Evolutionary conservation across 371 early-diverging fungal species (phyloP), one percentile per base, ranked within the genome.

Genomic region (Gilbertella persicaria): DNA sequence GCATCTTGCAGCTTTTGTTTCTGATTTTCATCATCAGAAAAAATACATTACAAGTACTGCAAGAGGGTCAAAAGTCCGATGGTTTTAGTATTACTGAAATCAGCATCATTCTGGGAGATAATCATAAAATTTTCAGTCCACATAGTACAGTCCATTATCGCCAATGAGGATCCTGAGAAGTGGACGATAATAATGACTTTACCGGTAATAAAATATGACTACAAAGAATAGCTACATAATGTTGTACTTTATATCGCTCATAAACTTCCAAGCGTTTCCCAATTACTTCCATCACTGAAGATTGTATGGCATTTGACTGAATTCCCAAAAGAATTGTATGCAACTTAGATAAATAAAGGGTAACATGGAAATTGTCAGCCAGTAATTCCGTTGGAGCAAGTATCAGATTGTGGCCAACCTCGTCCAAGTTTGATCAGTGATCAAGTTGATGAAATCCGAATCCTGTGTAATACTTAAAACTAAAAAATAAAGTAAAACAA

Each of bases 401-500:
- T 46, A 35, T 35, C 35, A 46, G 47, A 21, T 46, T 46, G 47
- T 20, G 33, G 47, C 35, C 47, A 46, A 21, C 47, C 13, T 46
- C 47, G 35, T 46, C 29, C 47, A 45, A 45, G 30, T 29, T 19
- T 45, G 45, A 45, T 45, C 19, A 12, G 45, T 29, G 25, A 43
- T 43, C 23, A 45, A 30, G 30, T 45, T 45, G 47, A 46, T 46
- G 35, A 46, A 46, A 46, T 46, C 33, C 12, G 12, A 46, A 46
- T 46, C 35, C 35, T 46, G 47, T 35, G 35, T 46, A 46, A 46
- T 46, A 46, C 35, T 46, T 46, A 46, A 46, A 46, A 46, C 36
- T 46, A 46, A 46, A 45, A 46, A 46, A 46, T 21, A 35, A 35
- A 35, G 36, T 46, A 46, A 33, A 30, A n/a, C 30, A 35, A 46